Base-by-base conservation (phyloP, 2,329 filamentous ascomycete species). In the Aspergillus fischeri region DNA sequence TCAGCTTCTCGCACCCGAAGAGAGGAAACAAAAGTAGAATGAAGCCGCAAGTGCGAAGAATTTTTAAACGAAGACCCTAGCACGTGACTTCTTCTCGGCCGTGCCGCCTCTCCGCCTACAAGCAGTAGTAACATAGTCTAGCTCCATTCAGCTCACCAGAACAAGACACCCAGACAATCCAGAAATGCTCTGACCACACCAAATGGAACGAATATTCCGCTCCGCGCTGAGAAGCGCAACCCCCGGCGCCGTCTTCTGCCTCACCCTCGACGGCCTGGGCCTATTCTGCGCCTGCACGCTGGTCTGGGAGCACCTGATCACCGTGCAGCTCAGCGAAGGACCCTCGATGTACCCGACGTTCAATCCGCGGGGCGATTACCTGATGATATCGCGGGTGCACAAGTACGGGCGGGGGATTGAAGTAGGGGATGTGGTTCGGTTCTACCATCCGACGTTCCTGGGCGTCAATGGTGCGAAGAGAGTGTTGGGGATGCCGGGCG, bases 281-380 rank as follows among this genome's bases (percentile, higher is more conserved):
- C 38, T 69, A 4, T 74, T 73, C 62, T 75, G 73, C 63, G 69
- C 71, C 45, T 66, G 64, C 49, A 70, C 70, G 14, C 63, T 77
- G 54, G 63, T 74, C 63, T 71, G 69, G 68, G 81, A 84, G 47
- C 87, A 94, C 75, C 77, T 85, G 66, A 84, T 85, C 75, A 80
- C 80, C 61, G 67, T 87, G 62, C 81, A 82, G 21, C 74, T 79
- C 3, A 86, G 86, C 17, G 79, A 80, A 27, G 93, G 93, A 1
- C 86, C 91, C 3, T 93, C 89, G 20, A 97, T 97, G 94, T 83
- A 94, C 52, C 93, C 93, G 7, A 96, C 91, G 0, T 86, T 97
- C 59, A 79, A 81, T 25, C 79, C 86, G 1, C 73, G 79, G 8
- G 87, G 86, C 55, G 88, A 93, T 68, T 86, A 80, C 73, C 80